phyloP scores from a whole-genome alignment of 768 basidiomycete genomes.

The Pleurotus tuber-regium region DNA sequence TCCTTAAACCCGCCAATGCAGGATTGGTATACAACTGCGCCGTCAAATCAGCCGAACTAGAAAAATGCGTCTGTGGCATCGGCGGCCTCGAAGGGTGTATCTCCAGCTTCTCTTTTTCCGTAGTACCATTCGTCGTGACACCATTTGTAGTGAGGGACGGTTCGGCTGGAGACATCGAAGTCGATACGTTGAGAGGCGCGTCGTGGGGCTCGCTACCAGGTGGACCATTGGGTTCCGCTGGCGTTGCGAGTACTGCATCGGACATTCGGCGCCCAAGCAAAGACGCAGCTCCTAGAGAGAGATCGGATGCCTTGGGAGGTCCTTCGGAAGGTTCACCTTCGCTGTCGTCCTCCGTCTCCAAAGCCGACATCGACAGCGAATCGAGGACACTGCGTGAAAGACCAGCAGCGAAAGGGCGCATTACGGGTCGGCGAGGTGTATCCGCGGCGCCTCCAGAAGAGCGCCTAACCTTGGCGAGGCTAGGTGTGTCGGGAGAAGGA shows the following conservation, averaged over 20 bases:
- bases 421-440: slow-evolving; percentile 15
- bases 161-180: slow-evolving; percentile 8
- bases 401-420: slow-evolving; percentile 13
- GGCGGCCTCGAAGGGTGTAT: slow-evolving; percentile 7
- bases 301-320: slow-evolving; percentile 12
- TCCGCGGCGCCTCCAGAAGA: slow-evolving; percentile 10
- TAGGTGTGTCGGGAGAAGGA: slow-evolving; percentile 5
- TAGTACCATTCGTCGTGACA: too few species aligned
- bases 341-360: slow-evolving; percentile 46
- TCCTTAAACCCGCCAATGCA: slow-evolving; percentile 39
- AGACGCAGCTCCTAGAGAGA: slow-evolving; percentile 29
- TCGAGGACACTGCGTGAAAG: slow-evolving; percentile 19
- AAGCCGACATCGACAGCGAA: slow-evolving; percentile 50
- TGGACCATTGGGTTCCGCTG: slow-evolving; percentile 12
- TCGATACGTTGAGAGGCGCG: slow-evolving; percentile 1
- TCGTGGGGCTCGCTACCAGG: slow-evolving; percentile 15
- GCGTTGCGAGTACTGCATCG: slow-evolving; percentile 35
- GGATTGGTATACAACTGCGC: slow-evolving; percentile 41
- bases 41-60: slow-evolving; percentile 37
- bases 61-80: slow-evolving; percentile 28
- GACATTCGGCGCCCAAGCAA: slow-evolving; percentile 40
- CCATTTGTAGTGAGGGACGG: slow-evolving; percentile 11
- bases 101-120: slow-evolving; percentile 11
- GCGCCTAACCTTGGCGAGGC: background rate
- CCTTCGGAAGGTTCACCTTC: slow-evolving; percentile 31